These are phyloP conservation scores for Hortiboletus campestris DNA, from an alignment of 768 basidiomycete genomes.

Conservation along the genomic window DNA sequence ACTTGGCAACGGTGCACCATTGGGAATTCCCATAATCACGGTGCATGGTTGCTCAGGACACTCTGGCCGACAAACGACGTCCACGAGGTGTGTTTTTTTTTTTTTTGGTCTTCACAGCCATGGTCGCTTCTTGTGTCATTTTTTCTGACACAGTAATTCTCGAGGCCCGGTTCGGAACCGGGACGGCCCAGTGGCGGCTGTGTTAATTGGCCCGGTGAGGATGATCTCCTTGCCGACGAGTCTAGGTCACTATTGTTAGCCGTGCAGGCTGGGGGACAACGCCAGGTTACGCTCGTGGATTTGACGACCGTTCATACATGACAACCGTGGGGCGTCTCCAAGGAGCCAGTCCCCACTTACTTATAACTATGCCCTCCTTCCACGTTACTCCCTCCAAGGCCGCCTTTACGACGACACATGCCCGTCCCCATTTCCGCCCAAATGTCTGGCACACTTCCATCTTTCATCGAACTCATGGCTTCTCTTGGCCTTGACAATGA, in stretches of 20 bases:
- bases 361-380: conserved; percentile 27
- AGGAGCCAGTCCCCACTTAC: conserved; percentile 21
- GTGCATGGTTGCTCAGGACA: conserved; percentile 10
- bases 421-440: conserved; percentile 32
- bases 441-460: conserved; percentile 72
- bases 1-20: conserved; percentile 15
- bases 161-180: conserved; percentile 17
- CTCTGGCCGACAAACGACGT: not conserved
- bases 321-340: conserved; percentile 40
- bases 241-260: conserved; percentile 45
- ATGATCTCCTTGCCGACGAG: conserved; percentile 64
- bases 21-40: conserved; percentile 18
- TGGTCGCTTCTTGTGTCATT: not conserved
- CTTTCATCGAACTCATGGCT: conserved; percentile 85
- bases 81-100: not conserved
- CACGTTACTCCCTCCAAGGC: conserved; percentile 17
- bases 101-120: not conserved
- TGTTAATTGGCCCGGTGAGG: conserved; percentile 16
- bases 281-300: conserved; percentile 27
- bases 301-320: conserved; percentile 34
- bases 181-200: conserved; percentile 13
- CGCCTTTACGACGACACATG: conserved; percentile 16
- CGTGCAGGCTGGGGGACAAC: conserved; percentile 25
- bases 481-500: conserved; percentile 69
- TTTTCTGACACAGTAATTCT: not conserved